A percentile compares a stretch with the other conserved stretches of the same genome.
Evolutionary conservation across 1,139 yeast genomes (phyloP).

Genomic region (Dujonia santamariae): DNA sequence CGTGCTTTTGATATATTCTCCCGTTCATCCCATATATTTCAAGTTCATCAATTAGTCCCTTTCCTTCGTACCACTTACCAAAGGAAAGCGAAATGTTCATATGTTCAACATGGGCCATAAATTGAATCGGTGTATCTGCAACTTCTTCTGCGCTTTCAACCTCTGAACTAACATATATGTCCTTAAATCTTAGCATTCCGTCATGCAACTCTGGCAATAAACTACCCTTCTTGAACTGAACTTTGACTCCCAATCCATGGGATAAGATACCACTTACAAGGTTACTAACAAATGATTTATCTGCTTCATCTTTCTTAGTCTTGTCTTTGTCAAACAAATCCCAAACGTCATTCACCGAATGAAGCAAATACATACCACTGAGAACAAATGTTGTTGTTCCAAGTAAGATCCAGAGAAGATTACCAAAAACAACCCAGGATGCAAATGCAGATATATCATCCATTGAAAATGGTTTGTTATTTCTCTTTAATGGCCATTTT

Average conservation of each 20-base stretch:
- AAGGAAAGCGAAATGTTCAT: conserved; percentile 60
- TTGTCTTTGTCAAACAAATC: conserved; percentile 11
- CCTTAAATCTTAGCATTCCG: conserved; percentile 60
- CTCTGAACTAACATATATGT: conserved; percentile 37
- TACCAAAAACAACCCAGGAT: conserved; percentile 55
- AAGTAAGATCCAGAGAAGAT: conserved; percentile 54
- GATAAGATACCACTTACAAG: conserved; percentile 36
- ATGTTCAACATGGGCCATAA: conserved; percentile 48
- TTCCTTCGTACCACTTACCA: conserved; percentile 67
- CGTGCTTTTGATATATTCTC: conserved; percentile 36
- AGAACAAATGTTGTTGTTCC: conserved; percentile 68
- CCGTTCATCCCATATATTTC: conserved; percentile 65
- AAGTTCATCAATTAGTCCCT: conserved; percentile 61
- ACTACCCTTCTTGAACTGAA: conserved; percentile 35
- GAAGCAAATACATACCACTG: conserved; percentile 46
- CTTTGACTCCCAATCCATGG: conserved; percentile 36
- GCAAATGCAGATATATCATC: conserved; percentile 60
- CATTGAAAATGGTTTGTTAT: conserved; percentile 47
- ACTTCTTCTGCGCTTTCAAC: background rate
- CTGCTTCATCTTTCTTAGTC: conserved; percentile 9
- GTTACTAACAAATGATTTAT: conserved; percentile 30
- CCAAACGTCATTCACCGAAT: conserved; percentile 34
- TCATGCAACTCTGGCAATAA: conserved; percentile 49
- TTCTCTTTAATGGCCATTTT: conserved; percentile 56
- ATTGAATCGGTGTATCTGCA: conserved; percentile 5